Evolutionary conservation across 202 grass and related monocot genomes (phyloP).

Genomic region (Digitaria exilis): DNA sequence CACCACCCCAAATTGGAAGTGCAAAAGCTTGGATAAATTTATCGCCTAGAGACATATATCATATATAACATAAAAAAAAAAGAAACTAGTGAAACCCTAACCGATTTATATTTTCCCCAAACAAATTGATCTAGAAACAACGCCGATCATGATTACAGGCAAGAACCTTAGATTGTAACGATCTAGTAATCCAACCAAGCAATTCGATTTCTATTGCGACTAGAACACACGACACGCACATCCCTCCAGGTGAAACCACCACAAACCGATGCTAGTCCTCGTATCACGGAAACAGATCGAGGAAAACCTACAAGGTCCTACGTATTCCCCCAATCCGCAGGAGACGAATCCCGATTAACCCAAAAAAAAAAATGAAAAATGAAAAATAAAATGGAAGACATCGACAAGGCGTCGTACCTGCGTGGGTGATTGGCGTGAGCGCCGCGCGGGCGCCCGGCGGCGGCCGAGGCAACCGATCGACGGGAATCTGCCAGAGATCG

Average conservation of each 20-base stretch:
- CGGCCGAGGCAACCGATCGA: conserved; percentile 5
- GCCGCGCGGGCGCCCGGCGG: conserved; percentile 7
- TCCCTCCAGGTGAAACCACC: not conserved
- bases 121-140: not conserved
- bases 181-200: not conserved
- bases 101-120: not conserved
- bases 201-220: not conserved
- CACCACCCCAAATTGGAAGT: not conserved
- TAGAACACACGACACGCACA: not conserved
- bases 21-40: not conserved
- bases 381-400: not conserved
- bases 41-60: not conserved
- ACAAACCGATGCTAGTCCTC: not conserved
- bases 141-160: no score
- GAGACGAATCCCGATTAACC: not conserved
- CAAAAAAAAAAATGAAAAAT: not conserved
- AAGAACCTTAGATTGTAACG: not conserved
- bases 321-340: not conserved
- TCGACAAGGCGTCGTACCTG: conserved; percentile 7
- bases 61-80: no score
- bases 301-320: not conserved
- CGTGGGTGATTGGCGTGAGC: not conserved
- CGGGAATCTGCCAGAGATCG: conserved; percentile 14
- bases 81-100: not conserved
- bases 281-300: not conserved